Conservation (phyloP, 2,329 filamentous ascomycete genomes). For the Neospermospora avenae region DNA sequence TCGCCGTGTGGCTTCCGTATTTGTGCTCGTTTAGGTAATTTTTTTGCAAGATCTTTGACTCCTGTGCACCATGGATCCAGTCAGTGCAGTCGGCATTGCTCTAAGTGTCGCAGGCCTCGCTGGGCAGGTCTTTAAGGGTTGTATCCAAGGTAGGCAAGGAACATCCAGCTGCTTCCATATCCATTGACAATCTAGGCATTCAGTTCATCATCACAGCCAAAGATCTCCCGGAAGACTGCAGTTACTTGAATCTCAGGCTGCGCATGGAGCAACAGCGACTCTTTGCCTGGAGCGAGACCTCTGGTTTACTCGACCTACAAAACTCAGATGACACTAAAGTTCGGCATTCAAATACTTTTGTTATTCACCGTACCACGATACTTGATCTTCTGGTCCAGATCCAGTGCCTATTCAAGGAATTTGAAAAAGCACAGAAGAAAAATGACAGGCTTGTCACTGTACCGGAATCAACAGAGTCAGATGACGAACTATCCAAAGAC, state of each 20-base stretch:
- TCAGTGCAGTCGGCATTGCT: constrained; percentile 31
- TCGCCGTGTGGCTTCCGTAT: no score
- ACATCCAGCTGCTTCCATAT: not conserved
- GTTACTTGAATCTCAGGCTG: constrained; percentile 46
- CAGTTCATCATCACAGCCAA: constrained; percentile 47
- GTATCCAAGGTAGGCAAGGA: constrained; percentile 40
- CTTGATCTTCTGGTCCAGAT: constrained; percentile 47
- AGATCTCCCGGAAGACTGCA: constrained; percentile 46
- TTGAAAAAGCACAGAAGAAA: constrained; percentile 41
- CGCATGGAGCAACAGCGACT: constrained; percentile 50
- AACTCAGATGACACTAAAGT: constrained; percentile 41
- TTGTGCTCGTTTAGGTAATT: no score
- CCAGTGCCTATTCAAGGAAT: constrained; percentile 46
- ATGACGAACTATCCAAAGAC: constrained; percentile 23
- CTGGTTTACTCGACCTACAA: constrained; percentile 44
- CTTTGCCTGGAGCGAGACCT: constrained; percentile 49
- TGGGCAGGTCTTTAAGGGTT: constrained; percentile 45
- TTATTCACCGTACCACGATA: constrained; percentile 47
- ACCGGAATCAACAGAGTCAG: constrained; percentile 34
- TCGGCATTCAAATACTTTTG: constrained; percentile 46
- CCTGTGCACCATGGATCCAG: constrained; percentile 28
- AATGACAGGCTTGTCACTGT: constrained; percentile 39
- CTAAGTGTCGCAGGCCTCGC: constrained; percentile 44
- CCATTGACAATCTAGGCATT: constrained; percentile 37
- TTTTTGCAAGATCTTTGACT: no score